Conservation (phyloP, 495 filamentous ascomycete genomes). For the Neurospora sp. region DNA sequence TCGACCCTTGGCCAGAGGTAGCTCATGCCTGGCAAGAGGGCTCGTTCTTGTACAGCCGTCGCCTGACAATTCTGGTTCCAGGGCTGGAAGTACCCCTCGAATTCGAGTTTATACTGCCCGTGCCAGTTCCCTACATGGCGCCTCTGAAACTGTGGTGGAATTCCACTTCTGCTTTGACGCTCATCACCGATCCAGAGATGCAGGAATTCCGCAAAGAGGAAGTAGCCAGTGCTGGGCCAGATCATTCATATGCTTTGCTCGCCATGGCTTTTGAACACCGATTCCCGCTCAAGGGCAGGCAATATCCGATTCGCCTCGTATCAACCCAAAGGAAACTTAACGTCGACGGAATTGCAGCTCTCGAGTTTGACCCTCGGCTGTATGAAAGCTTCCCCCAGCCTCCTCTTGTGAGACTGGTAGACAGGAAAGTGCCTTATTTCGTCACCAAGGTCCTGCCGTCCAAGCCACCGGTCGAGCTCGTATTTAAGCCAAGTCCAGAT, state of each 20-base stretch:
- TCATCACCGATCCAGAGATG: constrained; percentile 26
- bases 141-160: constrained; percentile 45
- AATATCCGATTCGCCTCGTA: constrained; percentile 30
- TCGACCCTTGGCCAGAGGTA: constrained; percentile 57
- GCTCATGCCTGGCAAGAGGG: constrained; percentile 42
- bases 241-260: constrained; percentile 40
- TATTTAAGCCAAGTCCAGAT: constrained; percentile 10
- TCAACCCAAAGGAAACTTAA: constrained; percentile 10
- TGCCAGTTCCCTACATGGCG: constrained; percentile 27
- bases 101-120: constrained; percentile 40
- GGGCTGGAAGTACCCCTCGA: constrained; percentile 20
- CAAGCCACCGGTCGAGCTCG: constrained; percentile 25
- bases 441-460: constrained; percentile 22
- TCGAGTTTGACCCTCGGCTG: constrained; percentile 3
- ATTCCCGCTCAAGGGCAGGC: constrained; percentile 20
- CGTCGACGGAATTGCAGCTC: constrained; percentile 5
- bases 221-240: constrained; percentile 15
- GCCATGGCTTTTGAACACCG: constrained; percentile 39
- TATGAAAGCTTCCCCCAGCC: constrained; percentile 6
- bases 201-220: constrained; percentile 1
- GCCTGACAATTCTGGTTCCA: constrained; percentile 22
- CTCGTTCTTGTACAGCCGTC: constrained; percentile 19
- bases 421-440: constrained; percentile 19
- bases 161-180: constrained; percentile 24
- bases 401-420: constrained; percentile 22